A percentile compares a stretch with the other conserved stretches of the same genome.
These are phyloP conservation scores for Melastoma malabathricum DNA, from an alignment of 345 rosid species.

Conservation along the genomic window DNA sequence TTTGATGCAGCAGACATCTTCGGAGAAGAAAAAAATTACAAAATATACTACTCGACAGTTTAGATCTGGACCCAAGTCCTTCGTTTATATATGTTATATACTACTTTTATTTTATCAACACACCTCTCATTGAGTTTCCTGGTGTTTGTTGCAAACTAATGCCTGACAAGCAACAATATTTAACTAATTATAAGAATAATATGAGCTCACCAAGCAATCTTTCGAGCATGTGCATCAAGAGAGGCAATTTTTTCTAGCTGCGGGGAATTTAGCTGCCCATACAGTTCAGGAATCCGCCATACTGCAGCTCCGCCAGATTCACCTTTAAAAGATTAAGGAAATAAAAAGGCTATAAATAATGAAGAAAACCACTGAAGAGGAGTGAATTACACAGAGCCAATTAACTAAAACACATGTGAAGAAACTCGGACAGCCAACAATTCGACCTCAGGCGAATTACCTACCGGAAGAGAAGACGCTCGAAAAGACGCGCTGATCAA, in stretches of 20 bases:
- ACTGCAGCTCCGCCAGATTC: constrained; percentile 83
- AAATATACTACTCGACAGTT: no score
- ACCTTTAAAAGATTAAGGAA: constrained; percentile 23
- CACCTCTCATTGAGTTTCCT: no score
- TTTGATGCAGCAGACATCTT: neutral
- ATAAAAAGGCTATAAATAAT: constrained; percentile 1
- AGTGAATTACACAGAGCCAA: no score
- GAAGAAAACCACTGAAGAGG: neutral
- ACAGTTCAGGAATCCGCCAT: constrained; percentile 95
- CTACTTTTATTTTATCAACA: no score
- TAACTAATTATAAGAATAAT: constrained; percentile 1
- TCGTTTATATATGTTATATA: no score
- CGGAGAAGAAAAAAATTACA: neutral
- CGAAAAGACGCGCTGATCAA: constrained; percentile 88
- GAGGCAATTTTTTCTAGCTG: constrained; percentile 69
- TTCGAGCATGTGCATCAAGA: constrained; percentile 70
- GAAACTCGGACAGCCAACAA: neutral
- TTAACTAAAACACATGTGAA: neutral
- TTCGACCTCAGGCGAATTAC: constrained; percentile 2
- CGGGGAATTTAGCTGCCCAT: constrained; percentile 75
- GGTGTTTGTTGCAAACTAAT: no score
- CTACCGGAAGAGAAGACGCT: constrained; percentile 73
- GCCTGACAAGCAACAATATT: neutral
- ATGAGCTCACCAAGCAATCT: constrained; percentile 66
- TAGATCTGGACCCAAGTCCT: no score